A percentile compares a stretch with the other conserved stretches of the same genome.
phyloP scores from a whole-genome alignment of 116 monocot species.

The Iris pallida region DNA sequence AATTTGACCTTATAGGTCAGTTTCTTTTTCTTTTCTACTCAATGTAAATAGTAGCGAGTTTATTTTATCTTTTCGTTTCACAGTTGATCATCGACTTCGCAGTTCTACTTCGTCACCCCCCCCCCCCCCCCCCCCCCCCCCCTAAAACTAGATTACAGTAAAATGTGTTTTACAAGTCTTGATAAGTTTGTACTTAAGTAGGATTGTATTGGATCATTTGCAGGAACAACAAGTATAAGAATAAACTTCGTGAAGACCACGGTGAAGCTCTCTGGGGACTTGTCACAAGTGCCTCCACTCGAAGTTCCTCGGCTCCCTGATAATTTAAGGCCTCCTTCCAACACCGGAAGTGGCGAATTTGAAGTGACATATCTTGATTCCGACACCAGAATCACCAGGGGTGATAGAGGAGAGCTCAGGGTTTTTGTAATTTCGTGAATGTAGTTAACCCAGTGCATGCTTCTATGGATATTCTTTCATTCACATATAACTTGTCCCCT shows the following conservation, averaged over 20 bases:
- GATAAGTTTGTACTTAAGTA: not conserved
- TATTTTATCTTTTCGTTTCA: too few relatives aligned
- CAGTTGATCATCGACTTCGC: too few relatives aligned
- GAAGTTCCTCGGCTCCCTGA: conserved; percentile 86
- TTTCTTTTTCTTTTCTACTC: not conserved
- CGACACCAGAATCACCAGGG: conserved; percentile 67
- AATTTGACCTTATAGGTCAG: conserved; percentile 80
- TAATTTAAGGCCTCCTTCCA: conserved; percentile 55
- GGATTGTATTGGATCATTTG: not conserved
- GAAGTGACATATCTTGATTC: conserved; percentile 77
- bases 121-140: too few relatives aligned
- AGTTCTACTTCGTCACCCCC: too few relatives aligned
- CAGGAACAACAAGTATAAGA: conserved; percentile 70
- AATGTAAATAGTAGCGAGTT: too few relatives aligned
- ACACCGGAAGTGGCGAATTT: conserved; percentile 67
- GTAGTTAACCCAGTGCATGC: not conserved
- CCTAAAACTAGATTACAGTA: too few relatives aligned
- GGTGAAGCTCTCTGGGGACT: conserved; percentile 57
- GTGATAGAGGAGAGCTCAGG: conserved; percentile 84
- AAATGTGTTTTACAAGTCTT: too few relatives aligned
- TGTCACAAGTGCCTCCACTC: conserved; percentile 77
- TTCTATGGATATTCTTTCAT: too few relatives aligned
- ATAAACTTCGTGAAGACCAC: conserved; percentile 75
- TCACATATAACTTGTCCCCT: too few relatives aligned
- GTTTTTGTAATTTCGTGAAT: conserved; percentile 79